Evolutionary conservation across 805 yeast genomes (phyloP).

Genomic region (Jamesozyma gamospora): DNA sequence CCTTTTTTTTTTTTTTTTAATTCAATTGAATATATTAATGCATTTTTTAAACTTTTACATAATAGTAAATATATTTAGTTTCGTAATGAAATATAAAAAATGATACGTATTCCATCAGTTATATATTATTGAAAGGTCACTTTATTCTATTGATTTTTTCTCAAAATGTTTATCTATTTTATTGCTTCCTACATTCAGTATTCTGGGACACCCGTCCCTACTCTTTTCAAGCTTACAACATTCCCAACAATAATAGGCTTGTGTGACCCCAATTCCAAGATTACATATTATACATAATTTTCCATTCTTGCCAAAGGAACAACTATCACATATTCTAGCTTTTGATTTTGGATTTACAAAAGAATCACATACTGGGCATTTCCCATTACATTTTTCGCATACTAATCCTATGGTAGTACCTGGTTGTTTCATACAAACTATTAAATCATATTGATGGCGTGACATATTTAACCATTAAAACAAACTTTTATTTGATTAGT

Average conservation of each 20-base stretch:
- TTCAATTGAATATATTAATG: no score
- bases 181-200: conserved; percentile 71
- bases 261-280: conserved; percentile 35
- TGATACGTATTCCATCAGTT: no score
- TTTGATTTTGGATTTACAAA: conserved; percentile 57
- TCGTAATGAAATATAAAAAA: no score
- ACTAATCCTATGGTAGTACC: conserved; percentile 62
- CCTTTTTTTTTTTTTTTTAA: no score
- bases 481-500: not conserved
- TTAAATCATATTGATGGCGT: conserved; percentile 77
- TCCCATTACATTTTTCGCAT: conserved; percentile 83
- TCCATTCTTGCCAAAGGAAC: conserved; percentile 60
- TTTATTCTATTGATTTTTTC: conserved; percentile 27
- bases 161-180: conserved; percentile 58
- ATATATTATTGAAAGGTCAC: not conserved
- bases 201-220: conserved; percentile 87
- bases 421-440: conserved; percentile 77
- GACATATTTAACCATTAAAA: no score
- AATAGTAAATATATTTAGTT: no score
- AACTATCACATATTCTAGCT: conserved; percentile 75
- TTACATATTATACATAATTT: conserved; percentile 77
- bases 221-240: conserved; percentile 73
- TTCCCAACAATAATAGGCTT: conserved; percentile 77
- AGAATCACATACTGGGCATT: conserved; percentile 86
- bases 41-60: no score